These are phyloP conservation scores for Craterostigma plantagineum DNA, from an alignment of 257 asterid species.

Conservation along the genomic window DNA sequence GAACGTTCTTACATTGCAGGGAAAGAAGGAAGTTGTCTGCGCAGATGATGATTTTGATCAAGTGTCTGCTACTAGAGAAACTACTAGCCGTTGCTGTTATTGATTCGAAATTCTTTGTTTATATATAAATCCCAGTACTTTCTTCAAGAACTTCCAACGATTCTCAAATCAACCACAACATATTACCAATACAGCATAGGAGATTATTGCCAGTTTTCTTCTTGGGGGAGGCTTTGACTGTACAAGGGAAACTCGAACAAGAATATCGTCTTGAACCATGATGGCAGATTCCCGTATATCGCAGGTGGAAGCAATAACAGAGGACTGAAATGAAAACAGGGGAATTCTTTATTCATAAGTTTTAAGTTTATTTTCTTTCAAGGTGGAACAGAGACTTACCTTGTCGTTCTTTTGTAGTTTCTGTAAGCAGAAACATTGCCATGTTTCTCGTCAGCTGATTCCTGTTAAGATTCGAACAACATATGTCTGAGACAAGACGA, in stretches of 20 bases:
- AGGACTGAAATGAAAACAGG: constrained; percentile 51
- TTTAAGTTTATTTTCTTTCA: no score
- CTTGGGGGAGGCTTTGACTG: constrained; percentile 55
- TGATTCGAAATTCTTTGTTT: neutral
- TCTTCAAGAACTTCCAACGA: no score
- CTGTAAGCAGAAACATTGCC: constrained; percentile 46
- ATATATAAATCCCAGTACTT: no score
- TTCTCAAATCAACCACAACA: no score
- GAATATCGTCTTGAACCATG: constrained; percentile 50
- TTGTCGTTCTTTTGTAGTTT: constrained; percentile 64
- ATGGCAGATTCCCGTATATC: constrained; percentile 51
- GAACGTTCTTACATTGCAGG: constrained; percentile 15
- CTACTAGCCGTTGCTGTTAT: constrained; percentile 30
- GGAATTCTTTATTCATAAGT: no score
- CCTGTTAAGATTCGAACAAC: constrained; percentile 16
- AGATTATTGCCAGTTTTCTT: constrained; percentile 40
- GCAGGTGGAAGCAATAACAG: constrained; percentile 76
- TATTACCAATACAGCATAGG: neutral
- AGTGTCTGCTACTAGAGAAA: constrained; percentile 58
- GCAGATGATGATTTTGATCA: constrained; percentile 14
- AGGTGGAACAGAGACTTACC: constrained; percentile 20
- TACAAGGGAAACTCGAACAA: constrained; percentile 82
- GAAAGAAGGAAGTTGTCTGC: constrained; percentile 35
- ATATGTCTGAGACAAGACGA: neutral
- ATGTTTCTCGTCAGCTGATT: constrained; percentile 66